A percentile compares a stretch with the other conserved stretches of the same genome.
These are phyloP conservation scores for Phytophthora foliorum DNA, from an alignment of 352 stramenopile genomes.

Conservation along the genomic window DNA sequence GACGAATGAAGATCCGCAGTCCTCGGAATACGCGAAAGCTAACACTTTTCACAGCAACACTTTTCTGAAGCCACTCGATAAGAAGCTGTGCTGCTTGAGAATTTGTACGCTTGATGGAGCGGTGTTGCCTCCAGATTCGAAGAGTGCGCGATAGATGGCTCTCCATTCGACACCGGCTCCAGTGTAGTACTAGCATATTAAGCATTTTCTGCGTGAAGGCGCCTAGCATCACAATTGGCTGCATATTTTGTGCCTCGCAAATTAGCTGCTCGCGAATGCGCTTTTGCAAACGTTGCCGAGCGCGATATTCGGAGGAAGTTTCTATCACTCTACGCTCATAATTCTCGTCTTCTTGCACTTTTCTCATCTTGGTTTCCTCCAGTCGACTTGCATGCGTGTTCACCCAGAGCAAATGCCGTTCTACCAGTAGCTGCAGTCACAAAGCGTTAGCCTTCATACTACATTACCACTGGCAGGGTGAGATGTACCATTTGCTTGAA, in stretches of 20 bases:
- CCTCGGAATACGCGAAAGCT: constrained; percentile 66
- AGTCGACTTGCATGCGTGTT: constrained; percentile 49
- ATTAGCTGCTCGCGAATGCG: constrained; percentile 47
- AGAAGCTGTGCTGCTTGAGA: constrained; percentile 48
- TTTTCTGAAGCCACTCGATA: constrained; percentile 74
- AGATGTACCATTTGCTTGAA: constrained; percentile 54
- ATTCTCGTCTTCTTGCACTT: constrained; percentile 57
- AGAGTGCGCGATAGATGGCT: constrained; percentile 50
- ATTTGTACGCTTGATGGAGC: constrained; percentile 43
- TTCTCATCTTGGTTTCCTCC: constrained; percentile 40
- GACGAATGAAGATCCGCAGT: constrained; percentile 58
- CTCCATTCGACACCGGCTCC: constrained; percentile 48
- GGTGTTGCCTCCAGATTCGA: constrained; percentile 56
- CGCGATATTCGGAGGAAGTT: constrained; percentile 57
- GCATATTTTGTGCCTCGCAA: constrained; percentile 47
- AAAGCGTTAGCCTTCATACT: constrained; percentile 4
- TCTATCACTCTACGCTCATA: constrained; percentile 56
- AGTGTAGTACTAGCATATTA: constrained; percentile 41
- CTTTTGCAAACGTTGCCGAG: constrained; percentile 50
- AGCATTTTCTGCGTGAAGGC: constrained; percentile 62
- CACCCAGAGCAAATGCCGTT: constrained; percentile 53
- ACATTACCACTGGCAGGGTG: not conserved
- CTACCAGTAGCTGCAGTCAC: constrained; percentile 49
- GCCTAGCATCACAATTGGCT: constrained; percentile 57
- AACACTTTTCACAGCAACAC: constrained; percentile 61